Percentiles rank a stretch among this genome's conserved stretches.
phyloP scores from a whole-genome alignment of 495 filamentous ascomycete genomes.

The Aspergillus biplanus region DNA sequence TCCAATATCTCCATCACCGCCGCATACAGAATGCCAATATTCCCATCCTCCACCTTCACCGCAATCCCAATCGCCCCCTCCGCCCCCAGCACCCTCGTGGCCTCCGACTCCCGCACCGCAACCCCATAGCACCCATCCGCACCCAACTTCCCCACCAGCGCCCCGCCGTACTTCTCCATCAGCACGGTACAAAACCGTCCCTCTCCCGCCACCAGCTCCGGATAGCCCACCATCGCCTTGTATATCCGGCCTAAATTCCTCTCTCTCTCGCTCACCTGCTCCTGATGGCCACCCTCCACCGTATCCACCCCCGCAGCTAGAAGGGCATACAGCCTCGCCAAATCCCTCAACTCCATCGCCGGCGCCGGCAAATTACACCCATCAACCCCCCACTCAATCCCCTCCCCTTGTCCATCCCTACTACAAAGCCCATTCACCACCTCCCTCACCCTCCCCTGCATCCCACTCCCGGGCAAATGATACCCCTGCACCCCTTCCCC shows the following conservation, averaged over 20 bases:
- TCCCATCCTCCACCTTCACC: slow-evolving; percentile 48
- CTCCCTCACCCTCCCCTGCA: slow-evolving; percentile 36
- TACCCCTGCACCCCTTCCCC: slow-evolving; percentile 32
- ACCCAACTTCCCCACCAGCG: slow-evolving; percentile 41
- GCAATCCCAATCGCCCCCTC: slow-evolving; percentile 39
- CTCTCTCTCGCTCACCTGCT: too few relatives aligned
- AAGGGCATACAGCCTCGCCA: slow-evolving; percentile 33
- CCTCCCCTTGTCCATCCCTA: slow-evolving; percentile 15
- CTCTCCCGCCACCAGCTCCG: slow-evolving; percentile 41
- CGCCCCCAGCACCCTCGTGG: slow-evolving; percentile 34
- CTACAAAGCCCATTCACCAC: slow-evolving; percentile 35
- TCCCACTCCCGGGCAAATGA: slow-evolving; percentile 31
- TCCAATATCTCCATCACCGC: slow-evolving; percentile 42
- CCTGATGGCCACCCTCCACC: too few relatives aligned
- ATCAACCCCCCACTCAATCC: slow-evolving; percentile 39
- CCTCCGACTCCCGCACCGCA: slow-evolving; percentile 34
- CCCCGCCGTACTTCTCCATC: slow-evolving; percentile 32
- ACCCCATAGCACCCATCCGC: slow-evolving; percentile 46
- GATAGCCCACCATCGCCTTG: slow-evolving; percentile 37
- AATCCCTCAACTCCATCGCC: slow-evolving; percentile 30
- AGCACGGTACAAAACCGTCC: slow-evolving; percentile 43
- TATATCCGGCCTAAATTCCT: slow-evolving; percentile 36
- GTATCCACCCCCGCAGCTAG: slow-evolving; percentile 32
- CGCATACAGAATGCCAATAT: slow-evolving; percentile 36
- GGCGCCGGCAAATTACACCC: slow-evolving; percentile 46